phyloP scores from a whole-genome alignment of 768 basidiomycete genomes.

The Termitomyces eurrhizus region DNA sequence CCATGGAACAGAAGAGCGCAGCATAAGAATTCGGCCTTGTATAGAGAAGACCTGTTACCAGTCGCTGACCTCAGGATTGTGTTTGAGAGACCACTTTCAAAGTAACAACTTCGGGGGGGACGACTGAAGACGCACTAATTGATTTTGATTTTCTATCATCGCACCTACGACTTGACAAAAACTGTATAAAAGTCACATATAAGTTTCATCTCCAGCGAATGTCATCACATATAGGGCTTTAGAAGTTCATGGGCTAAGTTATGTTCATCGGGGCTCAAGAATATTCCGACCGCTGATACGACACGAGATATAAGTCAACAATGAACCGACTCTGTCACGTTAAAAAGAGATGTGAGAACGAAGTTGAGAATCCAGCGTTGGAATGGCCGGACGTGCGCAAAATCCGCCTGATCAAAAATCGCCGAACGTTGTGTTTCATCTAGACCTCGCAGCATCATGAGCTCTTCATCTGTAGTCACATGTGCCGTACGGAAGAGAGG shows the following conservation, averaged over 20 bases:
- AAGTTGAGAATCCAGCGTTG: conserved; percentile 3
- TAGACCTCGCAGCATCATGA: neutral
- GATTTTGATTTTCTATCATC: too few species aligned
- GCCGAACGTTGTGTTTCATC: neutral
- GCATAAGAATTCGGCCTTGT: conserved; percentile 83
- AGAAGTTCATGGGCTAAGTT: too few species aligned
- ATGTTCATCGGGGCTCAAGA: neutral
- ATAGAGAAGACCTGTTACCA: conserved; percentile 63
- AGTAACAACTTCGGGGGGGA: too few species aligned
- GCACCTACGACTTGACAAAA: too few species aligned
- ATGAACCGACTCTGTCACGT: neutral
- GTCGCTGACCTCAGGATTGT: too few species aligned
- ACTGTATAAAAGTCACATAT: too few species aligned
- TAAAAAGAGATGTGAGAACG: neutral
- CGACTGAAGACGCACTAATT: too few species aligned
- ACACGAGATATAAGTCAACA: too few species aligned
- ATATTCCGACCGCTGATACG: neutral
- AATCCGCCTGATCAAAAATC: neutral
- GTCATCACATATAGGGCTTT: too few species aligned
- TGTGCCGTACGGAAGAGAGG: conserved; percentile 1
- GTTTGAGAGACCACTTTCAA: too few species aligned
- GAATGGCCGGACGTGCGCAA: neutral
- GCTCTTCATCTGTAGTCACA: conserved; percentile 2
- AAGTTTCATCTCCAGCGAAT: too few species aligned
- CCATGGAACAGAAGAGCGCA: conserved; percentile 82